Conservation (phyloP, 2,329 filamentous ascomycete genomes). For the Aaosphaeria arxii region DNA sequence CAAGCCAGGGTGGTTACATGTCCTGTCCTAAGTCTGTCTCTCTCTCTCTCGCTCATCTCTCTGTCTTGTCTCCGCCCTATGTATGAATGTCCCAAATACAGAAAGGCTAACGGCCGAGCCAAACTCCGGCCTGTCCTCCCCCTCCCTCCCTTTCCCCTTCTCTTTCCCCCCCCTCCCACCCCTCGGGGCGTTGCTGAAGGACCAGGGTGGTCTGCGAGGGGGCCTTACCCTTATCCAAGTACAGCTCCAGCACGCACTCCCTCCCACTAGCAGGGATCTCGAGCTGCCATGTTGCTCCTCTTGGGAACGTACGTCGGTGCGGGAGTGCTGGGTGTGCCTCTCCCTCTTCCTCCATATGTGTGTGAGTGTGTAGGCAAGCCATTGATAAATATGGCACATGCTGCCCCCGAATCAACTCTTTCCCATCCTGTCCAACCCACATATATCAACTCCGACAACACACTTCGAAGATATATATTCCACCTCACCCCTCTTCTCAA, state of each 20-base stretch:
- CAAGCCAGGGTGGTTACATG: neutral
- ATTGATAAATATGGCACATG: constrained; percentile 24
- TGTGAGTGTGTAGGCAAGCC: constrained; percentile 5
- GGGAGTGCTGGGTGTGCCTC: neutral
- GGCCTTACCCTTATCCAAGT: constrained; percentile 9
- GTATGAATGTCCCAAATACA: constrained; percentile 8
- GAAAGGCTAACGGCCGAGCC: constrained; percentile 20
- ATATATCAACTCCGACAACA: constrained; percentile 3
- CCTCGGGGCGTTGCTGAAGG: constrained; percentile 11
- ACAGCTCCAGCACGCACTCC: constrained; percentile 12
- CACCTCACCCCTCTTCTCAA: neutral
- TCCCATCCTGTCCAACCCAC: constrained; percentile 3
- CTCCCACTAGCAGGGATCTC: constrained; percentile 11
- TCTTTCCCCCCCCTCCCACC: too few species aligned
- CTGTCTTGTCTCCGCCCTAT: constrained; percentile 11
- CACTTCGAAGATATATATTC: neutral
- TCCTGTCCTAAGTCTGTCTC: neutral
- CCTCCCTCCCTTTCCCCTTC: too few species aligned
- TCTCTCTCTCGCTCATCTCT: neutral
- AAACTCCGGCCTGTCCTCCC: constrained; percentile 10
- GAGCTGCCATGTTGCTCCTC: constrained; percentile 10
- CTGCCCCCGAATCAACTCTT: constrained; percentile 19
- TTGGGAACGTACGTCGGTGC: constrained; percentile 10
- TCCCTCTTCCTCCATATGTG: neutral
- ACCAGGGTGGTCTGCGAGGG: constrained; percentile 12